Percentiles rank a stretch among this genome's conserved stretches.
Evolutionary conservation across 305 asterid genomes (phyloP).

Genomic region (Fraxinus floribunda): DNA sequence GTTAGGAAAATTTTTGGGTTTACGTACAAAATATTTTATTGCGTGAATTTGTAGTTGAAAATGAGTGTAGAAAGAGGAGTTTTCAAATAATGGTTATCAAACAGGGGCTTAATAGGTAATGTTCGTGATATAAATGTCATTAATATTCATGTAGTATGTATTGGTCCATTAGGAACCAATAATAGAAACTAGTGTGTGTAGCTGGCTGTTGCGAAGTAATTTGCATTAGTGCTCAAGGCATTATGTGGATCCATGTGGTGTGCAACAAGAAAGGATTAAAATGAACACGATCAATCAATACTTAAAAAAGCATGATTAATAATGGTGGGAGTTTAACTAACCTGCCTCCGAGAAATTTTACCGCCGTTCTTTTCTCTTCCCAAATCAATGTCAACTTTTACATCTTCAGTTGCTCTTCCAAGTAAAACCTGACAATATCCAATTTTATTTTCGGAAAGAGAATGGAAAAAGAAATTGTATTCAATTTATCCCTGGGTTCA

Average conservation of each 20-base stretch:
- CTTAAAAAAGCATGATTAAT: neutral
- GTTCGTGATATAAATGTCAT: neutral
- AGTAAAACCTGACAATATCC: constrained; percentile 56
- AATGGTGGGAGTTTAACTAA: constrained; percentile 21
- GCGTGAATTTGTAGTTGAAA: no score
- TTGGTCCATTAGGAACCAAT: neutral
- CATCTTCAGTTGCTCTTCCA: constrained; percentile 64
- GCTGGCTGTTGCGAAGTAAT: neutral
- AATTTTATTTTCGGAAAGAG: constrained; percentile 2
- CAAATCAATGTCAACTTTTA: constrained; percentile 72
- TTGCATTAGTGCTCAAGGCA: neutral
- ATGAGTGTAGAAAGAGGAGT: no score
- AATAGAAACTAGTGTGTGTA: neutral
- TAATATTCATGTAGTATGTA: neutral
- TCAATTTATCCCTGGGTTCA: neutral
- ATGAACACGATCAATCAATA: neutral
- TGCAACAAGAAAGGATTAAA: neutral
- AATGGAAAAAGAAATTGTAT: constrained; percentile 10
- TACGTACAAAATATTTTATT: no score
- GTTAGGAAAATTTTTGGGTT: no score
- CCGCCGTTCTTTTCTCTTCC: constrained; percentile 53
- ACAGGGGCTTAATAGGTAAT: neutral
- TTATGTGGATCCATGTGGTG: neutral
- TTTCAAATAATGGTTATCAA: no score
- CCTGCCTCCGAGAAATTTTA: constrained; percentile 82